phyloP scores from a whole-genome alignment of 1,139 yeast species.

The Geotrichum citri-aurantii region DNA sequence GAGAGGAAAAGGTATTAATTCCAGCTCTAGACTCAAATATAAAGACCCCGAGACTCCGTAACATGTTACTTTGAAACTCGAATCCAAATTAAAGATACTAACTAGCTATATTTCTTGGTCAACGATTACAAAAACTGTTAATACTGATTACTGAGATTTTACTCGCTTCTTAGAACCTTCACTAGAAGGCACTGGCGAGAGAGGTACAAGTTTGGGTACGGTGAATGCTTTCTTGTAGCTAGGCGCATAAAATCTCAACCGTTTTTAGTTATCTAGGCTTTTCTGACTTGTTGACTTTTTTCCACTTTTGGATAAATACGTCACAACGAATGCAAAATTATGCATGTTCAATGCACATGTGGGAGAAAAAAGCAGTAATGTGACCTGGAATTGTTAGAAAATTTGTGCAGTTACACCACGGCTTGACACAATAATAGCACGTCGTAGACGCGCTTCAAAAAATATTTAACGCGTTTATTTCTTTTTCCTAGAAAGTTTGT shows the following conservation, averaged over 20 bases:
- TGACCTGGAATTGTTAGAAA: background rate
- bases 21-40: background rate
- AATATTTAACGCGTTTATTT: background rate
- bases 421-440: background rate
- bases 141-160: background rate
- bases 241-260: background rate
- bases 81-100: background rate
- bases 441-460: background rate
- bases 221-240: background rate
- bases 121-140: background rate
- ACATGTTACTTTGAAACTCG: too few species aligned
- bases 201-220: background rate
- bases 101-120: background rate
- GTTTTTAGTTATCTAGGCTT: background rate
- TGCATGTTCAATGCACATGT: background rate
- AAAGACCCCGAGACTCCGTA: too few species aligned
- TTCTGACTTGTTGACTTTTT: background rate
- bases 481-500: background rate
- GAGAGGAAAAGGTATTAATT: too few species aligned
- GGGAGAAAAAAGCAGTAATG: background rate
- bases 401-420: background rate
- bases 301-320: background rate
- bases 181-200: background rate
- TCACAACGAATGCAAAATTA: background rate
- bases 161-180: background rate